Conservation (phyloP, 192 early-diverging fungal species). For the Allomyces macrogynus region DNA sequence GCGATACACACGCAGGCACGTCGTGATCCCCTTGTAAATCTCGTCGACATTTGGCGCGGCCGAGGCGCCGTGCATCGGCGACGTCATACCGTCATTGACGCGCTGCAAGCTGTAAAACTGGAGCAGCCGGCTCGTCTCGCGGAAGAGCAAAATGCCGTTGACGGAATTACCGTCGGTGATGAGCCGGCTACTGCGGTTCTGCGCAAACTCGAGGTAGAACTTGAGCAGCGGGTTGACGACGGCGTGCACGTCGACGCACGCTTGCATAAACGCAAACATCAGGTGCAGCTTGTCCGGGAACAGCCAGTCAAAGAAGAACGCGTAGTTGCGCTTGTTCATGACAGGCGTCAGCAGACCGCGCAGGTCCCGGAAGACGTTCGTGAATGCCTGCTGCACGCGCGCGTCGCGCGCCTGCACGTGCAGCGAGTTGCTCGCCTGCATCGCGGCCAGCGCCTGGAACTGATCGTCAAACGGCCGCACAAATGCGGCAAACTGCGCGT, state of each 20-base stretch:
- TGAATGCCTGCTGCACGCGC: conserved; percentile 20
- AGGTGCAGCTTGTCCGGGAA: conserved; percentile 45
- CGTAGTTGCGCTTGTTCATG: conserved; percentile 31
- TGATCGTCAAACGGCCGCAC: conserved; percentile 25
- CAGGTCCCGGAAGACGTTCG: conserved; percentile 51
- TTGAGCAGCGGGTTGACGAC: conserved; percentile 53
- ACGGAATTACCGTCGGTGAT: conserved; percentile 66
- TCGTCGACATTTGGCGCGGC: conserved; percentile 3
- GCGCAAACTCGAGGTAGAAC: conserved; percentile 60
- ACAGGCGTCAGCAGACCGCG: conserved; percentile 54
- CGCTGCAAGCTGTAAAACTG: conserved; percentile 29
- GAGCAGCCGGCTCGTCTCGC: conserved; percentile 53
- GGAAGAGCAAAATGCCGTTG: conserved; percentile 78
- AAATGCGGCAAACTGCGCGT: neutral
- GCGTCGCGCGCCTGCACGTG: neutral
- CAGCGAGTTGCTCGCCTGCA: neutral
- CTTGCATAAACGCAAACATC: conserved; percentile 41
- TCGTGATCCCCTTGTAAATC: conserved; percentile 19
- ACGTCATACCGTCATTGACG: neutral
- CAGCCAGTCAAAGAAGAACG: conserved; percentile 71
- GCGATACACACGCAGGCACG: neutral
- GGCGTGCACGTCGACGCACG: conserved; percentile 30
- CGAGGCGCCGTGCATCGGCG: neutral
- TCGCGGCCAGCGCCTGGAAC: conserved; percentile 26
- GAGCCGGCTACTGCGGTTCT: conserved; percentile 57